phyloP scores from a whole-genome alignment of 2,329 filamentous ascomycete species.

The Leptographium galeiforme region DNA sequence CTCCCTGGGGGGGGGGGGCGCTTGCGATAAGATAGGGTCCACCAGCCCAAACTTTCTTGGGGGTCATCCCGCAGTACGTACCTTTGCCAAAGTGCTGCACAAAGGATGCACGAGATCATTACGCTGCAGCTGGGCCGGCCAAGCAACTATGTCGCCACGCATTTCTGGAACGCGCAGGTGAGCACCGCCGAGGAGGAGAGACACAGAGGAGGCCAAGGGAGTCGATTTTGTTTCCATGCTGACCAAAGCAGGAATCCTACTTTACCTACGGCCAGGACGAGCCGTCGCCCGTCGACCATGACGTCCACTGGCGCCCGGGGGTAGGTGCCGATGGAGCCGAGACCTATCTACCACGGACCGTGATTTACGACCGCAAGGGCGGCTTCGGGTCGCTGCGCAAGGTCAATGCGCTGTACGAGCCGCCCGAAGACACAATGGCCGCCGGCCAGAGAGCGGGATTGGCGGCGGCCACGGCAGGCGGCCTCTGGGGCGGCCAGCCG shows the following conservation, averaged over 20 bases:
- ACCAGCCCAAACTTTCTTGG: neutral
- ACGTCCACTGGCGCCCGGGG: slow-evolving; percentile 79
- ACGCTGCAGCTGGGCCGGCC: slow-evolving; percentile 87
- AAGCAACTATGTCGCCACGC: slow-evolving; percentile 85
- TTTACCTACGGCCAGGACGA: slow-evolving; percentile 66
- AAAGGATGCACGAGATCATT: slow-evolving; percentile 78
- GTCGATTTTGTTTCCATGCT: no score
- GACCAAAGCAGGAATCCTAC: slow-evolving; percentile 68
- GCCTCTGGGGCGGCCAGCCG: slow-evolving; percentile 41
- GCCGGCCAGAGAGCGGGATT: slow-evolving; percentile 4
- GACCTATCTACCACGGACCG: slow-evolving; percentile 79
- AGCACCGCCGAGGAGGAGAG: slow-evolving; percentile 1
- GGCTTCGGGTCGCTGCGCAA: slow-evolving; percentile 81
- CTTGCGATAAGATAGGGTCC: slow-evolving; percentile 1
- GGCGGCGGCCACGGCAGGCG: slow-evolving; percentile 5
- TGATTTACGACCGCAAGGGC: slow-evolving; percentile 92
- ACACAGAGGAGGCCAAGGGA: neutral
- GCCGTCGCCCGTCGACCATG: slow-evolving; percentile 59
- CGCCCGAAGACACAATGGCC: slow-evolving; percentile 14
- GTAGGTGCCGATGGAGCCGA: slow-evolving; percentile 72
- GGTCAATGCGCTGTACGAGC: slow-evolving; percentile 77
- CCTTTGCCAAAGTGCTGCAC: no score
- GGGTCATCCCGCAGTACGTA: no score
- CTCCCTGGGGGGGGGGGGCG: no score
- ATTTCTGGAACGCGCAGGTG: slow-evolving; percentile 96